Percentiles rank a stretch among this genome's conserved stretches.
These are phyloP conservation scores for Saturnispora besseyi DNA, from an alignment of 805 yeast genomes.

Conservation along the genomic window DNA sequence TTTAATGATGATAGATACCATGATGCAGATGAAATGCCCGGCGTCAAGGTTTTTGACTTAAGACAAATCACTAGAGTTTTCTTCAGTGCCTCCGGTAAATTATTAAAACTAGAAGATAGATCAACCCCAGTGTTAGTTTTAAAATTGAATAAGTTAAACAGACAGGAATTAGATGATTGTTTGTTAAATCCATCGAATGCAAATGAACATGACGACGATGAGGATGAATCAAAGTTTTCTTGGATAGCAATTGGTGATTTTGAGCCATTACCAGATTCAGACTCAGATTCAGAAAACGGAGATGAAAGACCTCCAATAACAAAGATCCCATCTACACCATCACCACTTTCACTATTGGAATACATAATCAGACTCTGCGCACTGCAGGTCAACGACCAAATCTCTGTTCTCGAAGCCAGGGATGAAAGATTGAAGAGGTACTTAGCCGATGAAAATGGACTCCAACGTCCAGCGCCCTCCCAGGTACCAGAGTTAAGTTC, in stretches of 20 bases:
- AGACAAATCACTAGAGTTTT: conserved; percentile 42
- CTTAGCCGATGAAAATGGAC: conserved; percentile 44
- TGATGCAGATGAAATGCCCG: conserved; percentile 42
- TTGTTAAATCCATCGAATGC: background rate
- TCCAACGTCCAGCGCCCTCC: background rate
- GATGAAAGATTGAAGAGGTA: conserved; percentile 61
- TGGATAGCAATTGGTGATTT: conserved; percentile 48
- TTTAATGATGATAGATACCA: conserved; percentile 69
- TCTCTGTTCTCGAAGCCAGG: conserved; percentile 41
- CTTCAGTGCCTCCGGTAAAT: conserved; percentile 61
- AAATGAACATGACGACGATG: conserved; percentile 9
- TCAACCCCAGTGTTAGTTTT: conserved; percentile 59
- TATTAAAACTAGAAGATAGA: conserved; percentile 53
- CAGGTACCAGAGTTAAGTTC: conserved; percentile 1
- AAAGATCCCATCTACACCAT: conserved; percentile 1
- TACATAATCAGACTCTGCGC: conserved; percentile 52
- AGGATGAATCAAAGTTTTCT: conserved; percentile 19
- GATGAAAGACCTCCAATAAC: conserved; percentile 16
- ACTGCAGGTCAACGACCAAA: conserved; percentile 52
- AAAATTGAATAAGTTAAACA: conserved; percentile 31
- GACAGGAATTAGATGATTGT: background rate
- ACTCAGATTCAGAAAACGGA: conserved; percentile 21
- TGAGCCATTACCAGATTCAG: conserved; percentile 17
- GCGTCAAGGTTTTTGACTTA: conserved; percentile 29
- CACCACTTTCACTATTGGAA: conserved; percentile 48